Evolutionary conservation across 495 filamentous ascomycete genomes (phyloP).

Genomic region (Tuber microsphaerosporum): DNA sequence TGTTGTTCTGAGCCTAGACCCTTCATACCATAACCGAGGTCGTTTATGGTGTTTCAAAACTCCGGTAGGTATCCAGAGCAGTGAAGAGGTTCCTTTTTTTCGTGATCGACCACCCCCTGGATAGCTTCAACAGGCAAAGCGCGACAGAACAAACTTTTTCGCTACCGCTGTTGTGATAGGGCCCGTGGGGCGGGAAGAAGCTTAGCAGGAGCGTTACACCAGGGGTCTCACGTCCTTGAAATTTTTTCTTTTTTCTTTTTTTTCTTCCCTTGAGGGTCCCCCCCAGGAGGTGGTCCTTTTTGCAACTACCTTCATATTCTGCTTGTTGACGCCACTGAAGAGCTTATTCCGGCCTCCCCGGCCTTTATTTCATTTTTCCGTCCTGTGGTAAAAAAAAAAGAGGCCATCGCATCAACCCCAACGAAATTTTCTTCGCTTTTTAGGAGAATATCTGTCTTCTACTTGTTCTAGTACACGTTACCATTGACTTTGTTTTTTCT

Average conservation of each 20-base stretch:
- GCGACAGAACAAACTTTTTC: neutral
- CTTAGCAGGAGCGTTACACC: neutral
- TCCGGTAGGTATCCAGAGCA: neutral
- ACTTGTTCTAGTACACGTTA: neutral
- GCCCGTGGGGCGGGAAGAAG: neutral
- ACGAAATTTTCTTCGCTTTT: neutral
- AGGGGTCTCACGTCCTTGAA: neutral
- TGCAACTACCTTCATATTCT: neutral
- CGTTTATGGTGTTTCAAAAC: neutral
- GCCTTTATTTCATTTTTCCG: neutral
- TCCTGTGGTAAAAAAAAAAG: neutral
- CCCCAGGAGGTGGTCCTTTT: neutral
- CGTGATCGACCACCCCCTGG: neutral
- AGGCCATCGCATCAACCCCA: neutral
- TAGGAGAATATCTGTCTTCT: neutral
- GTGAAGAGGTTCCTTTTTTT: neutral
- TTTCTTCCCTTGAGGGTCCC: neutral
- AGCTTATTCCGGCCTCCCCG: neutral
- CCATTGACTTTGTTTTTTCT: neutral
- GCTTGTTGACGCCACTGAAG: neutral
- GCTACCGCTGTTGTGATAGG: neutral
- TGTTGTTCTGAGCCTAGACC: neutral
- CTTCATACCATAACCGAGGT: neutral
- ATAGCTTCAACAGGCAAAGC: neutral
- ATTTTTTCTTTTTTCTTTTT: neutral